Evolutionary conservation across 257 asterid genomes (phyloP).

Genomic region (Ballota nigra): DNA sequence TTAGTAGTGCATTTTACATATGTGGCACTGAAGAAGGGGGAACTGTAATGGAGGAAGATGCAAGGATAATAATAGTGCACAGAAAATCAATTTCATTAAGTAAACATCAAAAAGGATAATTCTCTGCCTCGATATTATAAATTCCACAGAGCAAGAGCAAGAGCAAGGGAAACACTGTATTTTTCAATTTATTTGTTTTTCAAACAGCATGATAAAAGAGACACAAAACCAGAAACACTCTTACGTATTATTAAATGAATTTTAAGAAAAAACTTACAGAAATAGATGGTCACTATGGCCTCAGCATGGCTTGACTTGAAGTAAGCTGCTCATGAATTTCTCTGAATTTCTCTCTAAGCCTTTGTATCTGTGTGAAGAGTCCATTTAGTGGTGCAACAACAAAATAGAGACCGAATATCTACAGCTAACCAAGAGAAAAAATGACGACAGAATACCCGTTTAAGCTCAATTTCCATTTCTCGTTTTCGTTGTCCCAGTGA

Average conservation of each 20-base stretch:
- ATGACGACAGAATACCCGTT: constrained; percentile 49
- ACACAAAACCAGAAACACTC: not conserved
- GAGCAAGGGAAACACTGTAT: not conserved
- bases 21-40: not conserved
- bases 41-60: not conserved
- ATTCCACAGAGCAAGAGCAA: constrained; percentile 1
- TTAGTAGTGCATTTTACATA: not conserved
- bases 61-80: not conserved
- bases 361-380: constrained; percentile 56
- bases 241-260: not conserved
- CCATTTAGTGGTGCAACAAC: constrained; percentile 8
- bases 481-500: constrained; percentile 77
- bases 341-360: constrained; percentile 83
- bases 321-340: constrained; percentile 66
- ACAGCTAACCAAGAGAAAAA: not conserved
- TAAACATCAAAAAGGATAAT: not conserved
- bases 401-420: not conserved
- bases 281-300: constrained; percentile 15
- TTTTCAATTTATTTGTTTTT: constrained; percentile 6
- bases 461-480: constrained; percentile 79
- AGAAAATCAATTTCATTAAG: not conserved
- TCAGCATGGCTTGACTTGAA: constrained; percentile 41
- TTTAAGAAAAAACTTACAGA: constrained; percentile 23
- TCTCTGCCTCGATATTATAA: not conserved
- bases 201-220: constrained; percentile 12